Conservation (phyloP, 169 alveolate genomes). For the Eimeria sp. region DNA sequence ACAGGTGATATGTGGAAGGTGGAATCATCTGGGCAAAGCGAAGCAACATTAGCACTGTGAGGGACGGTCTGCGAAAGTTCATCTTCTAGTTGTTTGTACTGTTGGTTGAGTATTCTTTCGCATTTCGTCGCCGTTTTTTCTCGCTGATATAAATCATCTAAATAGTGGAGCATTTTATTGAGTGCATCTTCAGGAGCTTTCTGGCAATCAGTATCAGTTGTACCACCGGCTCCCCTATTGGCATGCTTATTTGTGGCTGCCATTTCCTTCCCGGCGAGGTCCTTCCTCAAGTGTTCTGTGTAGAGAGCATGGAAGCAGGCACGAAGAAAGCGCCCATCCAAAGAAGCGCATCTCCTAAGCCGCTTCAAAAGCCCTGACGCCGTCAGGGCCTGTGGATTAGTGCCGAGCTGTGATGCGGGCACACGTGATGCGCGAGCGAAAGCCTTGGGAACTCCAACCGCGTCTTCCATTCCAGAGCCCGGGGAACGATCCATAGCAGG, state of each 20-base stretch:
- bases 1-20: neutral
- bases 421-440: neutral
- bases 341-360: neutral
- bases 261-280: neutral
- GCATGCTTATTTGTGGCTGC: neutral
- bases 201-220: neutral
- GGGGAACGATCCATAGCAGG: neutral
- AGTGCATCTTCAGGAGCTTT: neutral
- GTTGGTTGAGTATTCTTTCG: neutral
- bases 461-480: neutral
- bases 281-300: neutral
- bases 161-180: neutral
- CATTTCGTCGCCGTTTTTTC: neutral
- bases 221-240: neutral
- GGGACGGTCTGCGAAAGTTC: neutral
- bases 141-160: neutral
- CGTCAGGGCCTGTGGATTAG: neutral
- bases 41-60: neutral
- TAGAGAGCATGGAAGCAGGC: conserved; percentile 16
- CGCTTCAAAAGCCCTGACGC: neutral
- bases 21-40: neutral
- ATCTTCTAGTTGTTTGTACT: neutral
- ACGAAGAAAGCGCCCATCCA: neutral
- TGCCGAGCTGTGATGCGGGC: neutral
- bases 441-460: neutral